Evolutionary conservation across 148 eudicot species (phyloP).

Genomic region (Cornus florida): DNA sequence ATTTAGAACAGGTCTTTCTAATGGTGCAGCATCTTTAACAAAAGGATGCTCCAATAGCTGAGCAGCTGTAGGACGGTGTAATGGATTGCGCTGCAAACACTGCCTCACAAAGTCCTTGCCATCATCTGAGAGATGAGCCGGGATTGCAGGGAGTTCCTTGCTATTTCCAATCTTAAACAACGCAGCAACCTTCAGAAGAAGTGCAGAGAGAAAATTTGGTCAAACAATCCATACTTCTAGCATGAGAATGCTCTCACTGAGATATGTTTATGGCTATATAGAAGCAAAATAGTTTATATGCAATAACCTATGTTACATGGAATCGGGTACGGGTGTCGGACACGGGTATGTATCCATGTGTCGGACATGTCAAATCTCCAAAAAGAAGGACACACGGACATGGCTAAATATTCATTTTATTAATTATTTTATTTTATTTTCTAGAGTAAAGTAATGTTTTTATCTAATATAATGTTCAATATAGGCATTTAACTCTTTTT

Average conservation of each 20-base stretch:
- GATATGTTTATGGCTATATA: background rate
- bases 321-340: too few relatives aligned
- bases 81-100: constrained; percentile 86
- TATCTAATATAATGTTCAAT: too few relatives aligned
- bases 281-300: background rate
- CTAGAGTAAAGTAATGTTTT: too few relatives aligned
- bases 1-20: constrained; percentile 56
- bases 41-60: constrained; percentile 80
- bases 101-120: constrained; percentile 83
- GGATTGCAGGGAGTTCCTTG: constrained; percentile 91
- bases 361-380: too few relatives aligned
- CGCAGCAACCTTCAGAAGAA: constrained; percentile 71
- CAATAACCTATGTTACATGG: too few relatives aligned
- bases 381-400: too few relatives aligned
- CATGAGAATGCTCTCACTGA: background rate
- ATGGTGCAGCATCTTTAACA: constrained; percentile 65
- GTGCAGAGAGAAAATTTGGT: constrained; percentile 1
- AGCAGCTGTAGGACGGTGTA: constrained; percentile 71
- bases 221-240: background rate
- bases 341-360: too few relatives aligned
- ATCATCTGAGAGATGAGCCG: constrained; percentile 82
- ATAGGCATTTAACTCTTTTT: too few relatives aligned
- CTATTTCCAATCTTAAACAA: constrained; percentile 94
- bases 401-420: too few relatives aligned
- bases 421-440: too few relatives aligned